Base-by-base conservation (phyloP, 352 stramenopile genomes). In the Phytopythium mirpurense region DNA sequence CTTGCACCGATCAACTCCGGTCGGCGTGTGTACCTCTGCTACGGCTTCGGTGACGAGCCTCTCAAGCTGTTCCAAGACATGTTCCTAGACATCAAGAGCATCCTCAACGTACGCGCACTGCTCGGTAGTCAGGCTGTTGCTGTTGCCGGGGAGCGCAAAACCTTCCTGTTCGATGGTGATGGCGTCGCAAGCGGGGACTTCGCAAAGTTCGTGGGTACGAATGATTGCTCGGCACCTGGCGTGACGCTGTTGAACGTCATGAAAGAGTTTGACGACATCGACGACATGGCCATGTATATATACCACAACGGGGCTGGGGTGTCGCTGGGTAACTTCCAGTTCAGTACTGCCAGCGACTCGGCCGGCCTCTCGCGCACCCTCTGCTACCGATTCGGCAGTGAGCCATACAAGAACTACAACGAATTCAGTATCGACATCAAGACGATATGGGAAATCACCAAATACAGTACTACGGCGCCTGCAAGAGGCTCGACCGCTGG, bases 251-350 rank as follows among this genome's bases (percentile, higher is more conserved):
- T 63, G 8, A 86, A 86, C 26, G 67, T 87, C 26, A 70, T 79
- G 23, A 85, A 83, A 34, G 74, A 87, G 36, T 89, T 83, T 37
- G 78, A 89, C 27, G 68, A 87, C 27, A 68, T 66, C 14, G 36
- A 54, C 6, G 74, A 87, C 34, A 87, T 86, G 74, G 72, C 75
- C 4, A 78, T 87, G 58, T 87, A 80, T 54, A n/a, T 89, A 35
- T 89, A 89, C 42, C 71, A 85, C 38, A 78, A 74, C 36, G 67
- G 72, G 7, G 41, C 51, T 1, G 59, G 55, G 0, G 61, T 76
- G 3, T 80, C 78, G 1, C 63, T 72, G 5, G 76, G 75, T 1
- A 72, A 56, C 32, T 86, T 85, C 45, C 64, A 71, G 56, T 76
- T 85, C 41, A 65, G 45, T 14, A 44, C 61, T 10, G 65, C 74